Evolutionary conservation across 371 early-diverging fungal species (phyloP), one percentile per base, ranked within the genome.

Genomic region (Caulochytrium protostelioides): DNA sequence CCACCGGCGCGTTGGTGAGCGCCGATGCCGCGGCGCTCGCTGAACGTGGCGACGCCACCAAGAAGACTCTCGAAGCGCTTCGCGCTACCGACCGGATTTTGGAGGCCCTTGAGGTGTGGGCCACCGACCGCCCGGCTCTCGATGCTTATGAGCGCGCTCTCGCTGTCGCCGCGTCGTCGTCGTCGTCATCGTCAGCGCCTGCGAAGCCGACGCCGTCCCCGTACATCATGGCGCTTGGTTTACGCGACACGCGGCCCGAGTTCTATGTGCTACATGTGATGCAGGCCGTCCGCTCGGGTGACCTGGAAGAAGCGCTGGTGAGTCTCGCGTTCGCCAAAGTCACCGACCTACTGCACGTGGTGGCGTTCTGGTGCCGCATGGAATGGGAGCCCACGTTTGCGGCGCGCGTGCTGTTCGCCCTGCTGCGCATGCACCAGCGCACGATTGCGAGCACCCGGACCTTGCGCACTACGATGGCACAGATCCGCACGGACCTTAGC

Each of bases 61-160:
- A 70, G 49, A 70, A 74, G 44, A 90, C 86, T 4, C 66, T 75
- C 59, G 84, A 82, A 43, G 77, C 87, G 13, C 61, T 92, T 22
- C 84, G 85, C 49, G 78, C 90, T 7, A 87, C 85, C 44, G 91
- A 94, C 49, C 62, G 74, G 25, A 67, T 90, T 19, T 68, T 86
- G 41, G 87, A 89, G 47, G 86, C 90, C 5, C 58, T 90, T 28
- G 81, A 83, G 22, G 52, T 86, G 36, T 81, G 74, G 35, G 81
- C 82, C 38, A 71, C 74, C 42, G 85, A 87, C 46, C 65, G 64
- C 30, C 46, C 33, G 9, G 46, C 32, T 20, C 17, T 41, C 19
- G 50, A 44, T 12, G 36, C 31, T 25, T 50, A 49, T 26, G 40
- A 46, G 23, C 14, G 21, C n/a, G n/a, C n/a, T n/a, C n/a, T n/a